These are phyloP conservation scores for Penstemon davidsonii DNA, from an alignment of 257 asterid species.

Conservation along the genomic window DNA sequence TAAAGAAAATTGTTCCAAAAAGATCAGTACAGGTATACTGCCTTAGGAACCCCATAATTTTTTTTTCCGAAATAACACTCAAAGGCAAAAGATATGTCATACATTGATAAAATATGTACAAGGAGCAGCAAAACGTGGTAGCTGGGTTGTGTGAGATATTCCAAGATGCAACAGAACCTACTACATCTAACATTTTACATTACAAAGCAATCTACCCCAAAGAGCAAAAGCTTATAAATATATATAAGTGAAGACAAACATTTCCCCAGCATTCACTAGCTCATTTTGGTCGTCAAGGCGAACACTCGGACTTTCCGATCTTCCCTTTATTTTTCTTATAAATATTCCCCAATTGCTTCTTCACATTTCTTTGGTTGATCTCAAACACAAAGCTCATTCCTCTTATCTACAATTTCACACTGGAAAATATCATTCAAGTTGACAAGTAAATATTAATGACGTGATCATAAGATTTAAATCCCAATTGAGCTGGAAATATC, in stretches of 20 bases:
- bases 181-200: conserved; percentile 31
- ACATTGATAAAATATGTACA: conserved; percentile 5
- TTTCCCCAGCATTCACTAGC: conserved; percentile 24
- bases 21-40: too few relatives aligned
- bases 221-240: conserved; percentile 26
- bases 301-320: conserved; percentile 41
- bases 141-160: conserved; percentile 5
- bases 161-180: conserved; percentile 24
- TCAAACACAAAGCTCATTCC: conserved; percentile 81
- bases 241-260: conserved; percentile 18
- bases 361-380: conserved; percentile 56
- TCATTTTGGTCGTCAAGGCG: conserved; percentile 39
- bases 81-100: background rate
- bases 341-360: conserved; percentile 44
- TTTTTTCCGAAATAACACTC: too few relatives aligned
- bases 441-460: background rate
- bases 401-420: conserved; percentile 50
- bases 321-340: conserved; percentile 39
- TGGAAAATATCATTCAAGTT: background rate
- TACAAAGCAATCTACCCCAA: conserved; percentile 24
- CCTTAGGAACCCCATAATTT: too few relatives aligned
- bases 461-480: background rate
- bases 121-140: conserved; percentile 6
- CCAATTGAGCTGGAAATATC: background rate
- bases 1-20: too few relatives aligned